Evolutionary conservation across 78 protist genomes (phyloP).

Genomic region (Anaeramoeba ignava): DNA sequence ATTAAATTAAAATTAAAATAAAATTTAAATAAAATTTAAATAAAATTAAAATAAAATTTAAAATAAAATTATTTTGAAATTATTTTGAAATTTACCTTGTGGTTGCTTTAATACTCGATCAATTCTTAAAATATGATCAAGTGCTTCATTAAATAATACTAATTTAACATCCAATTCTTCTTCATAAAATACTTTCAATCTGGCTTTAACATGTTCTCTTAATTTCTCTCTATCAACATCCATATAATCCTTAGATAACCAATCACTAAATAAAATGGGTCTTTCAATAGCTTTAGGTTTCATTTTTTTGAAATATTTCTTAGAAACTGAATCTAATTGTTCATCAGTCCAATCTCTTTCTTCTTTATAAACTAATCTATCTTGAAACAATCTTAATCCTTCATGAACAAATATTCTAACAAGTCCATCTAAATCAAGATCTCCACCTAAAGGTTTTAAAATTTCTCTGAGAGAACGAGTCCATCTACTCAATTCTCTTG

Average conservation of each 20-base stretch:
- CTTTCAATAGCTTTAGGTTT: slow-evolving; percentile 40
- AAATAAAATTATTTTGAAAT: no score
- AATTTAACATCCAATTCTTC: slow-evolving; percentile 80
- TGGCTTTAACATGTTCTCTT: slow-evolving; percentile 56
- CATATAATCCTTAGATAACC: slow-evolving; percentile 60
- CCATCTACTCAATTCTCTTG: slow-evolving; percentile 93
- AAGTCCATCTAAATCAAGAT: neutral
- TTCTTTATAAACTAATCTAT: slow-evolving; percentile 67
- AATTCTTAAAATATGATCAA: slow-evolving; percentile 75
- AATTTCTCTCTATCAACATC: slow-evolving; percentile 50
- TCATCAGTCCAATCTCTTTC: slow-evolving; percentile 73
- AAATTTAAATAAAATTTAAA: no score
- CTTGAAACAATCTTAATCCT: slow-evolving; percentile 85
- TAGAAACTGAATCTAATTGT: slow-evolving; percentile 38
- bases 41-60: no score
- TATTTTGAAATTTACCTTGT: no score
- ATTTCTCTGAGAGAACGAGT: slow-evolving; percentile 42
- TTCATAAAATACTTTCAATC: slow-evolving; percentile 68
- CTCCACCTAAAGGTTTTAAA: neutral
- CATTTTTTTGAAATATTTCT: slow-evolving; percentile 45
- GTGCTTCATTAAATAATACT: slow-evolving; percentile 83
- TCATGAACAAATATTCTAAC: slow-evolving; percentile 86
- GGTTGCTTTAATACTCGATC: slow-evolving; percentile 85
- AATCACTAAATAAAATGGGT: slow-evolving; percentile 77
- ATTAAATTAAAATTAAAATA: no score